Evolutionary conservation across 805 yeast species (phyloP).

Genomic region (Wickerhamomyces kurtzmanii): DNA sequence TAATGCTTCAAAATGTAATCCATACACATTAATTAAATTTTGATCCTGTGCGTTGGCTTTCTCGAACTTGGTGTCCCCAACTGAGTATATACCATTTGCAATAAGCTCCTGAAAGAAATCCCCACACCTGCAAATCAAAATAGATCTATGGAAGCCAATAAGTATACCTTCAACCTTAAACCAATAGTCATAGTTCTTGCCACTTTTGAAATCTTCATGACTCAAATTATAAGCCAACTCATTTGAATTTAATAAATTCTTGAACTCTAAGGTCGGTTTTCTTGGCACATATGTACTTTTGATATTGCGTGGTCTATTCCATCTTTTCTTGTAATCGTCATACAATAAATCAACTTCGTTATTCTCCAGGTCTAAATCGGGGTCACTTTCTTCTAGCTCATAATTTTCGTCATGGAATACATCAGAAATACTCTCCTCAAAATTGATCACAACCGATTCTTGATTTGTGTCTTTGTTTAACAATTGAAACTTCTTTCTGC

Average conservation of each 20-base stretch:
- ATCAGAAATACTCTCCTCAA: constrained; percentile 8
- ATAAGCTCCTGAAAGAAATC: constrained; percentile 13
- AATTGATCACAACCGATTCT: constrained; percentile 7
- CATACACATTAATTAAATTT: constrained; percentile 12
- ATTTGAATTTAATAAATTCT: constrained; percentile 1
- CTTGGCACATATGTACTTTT: constrained; percentile 4
- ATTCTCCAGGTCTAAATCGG: constrained; percentile 1
- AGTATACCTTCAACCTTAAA: constrained; percentile 18
- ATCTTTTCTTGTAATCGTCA: constrained; percentile 5
- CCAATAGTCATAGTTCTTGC: constrained; percentile 25
- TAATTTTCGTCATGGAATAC: constrained; percentile 5
- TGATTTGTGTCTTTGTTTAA: constrained; percentile 3
- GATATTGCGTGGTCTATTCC: constrained; percentile 13
- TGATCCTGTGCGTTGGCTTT: constrained; percentile 2
- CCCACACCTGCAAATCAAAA: constrained; percentile 23
- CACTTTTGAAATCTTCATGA: constrained; percentile 5
- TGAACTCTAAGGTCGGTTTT: constrained; percentile 4
- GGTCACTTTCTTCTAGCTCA: constrained; percentile 4
- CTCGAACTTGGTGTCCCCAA: too few relatives aligned
- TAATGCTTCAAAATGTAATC: constrained; percentile 13
- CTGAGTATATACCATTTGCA: too few relatives aligned
- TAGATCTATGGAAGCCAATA: constrained; percentile 26
- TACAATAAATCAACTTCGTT: constrained; percentile 9
- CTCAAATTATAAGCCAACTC: constrained; percentile 4
- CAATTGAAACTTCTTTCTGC: constrained; percentile 12